These are phyloP conservation scores for Lactarius trivialis DNA, from an alignment of 768 basidiomycete species.

Conservation along the genomic window DNA sequence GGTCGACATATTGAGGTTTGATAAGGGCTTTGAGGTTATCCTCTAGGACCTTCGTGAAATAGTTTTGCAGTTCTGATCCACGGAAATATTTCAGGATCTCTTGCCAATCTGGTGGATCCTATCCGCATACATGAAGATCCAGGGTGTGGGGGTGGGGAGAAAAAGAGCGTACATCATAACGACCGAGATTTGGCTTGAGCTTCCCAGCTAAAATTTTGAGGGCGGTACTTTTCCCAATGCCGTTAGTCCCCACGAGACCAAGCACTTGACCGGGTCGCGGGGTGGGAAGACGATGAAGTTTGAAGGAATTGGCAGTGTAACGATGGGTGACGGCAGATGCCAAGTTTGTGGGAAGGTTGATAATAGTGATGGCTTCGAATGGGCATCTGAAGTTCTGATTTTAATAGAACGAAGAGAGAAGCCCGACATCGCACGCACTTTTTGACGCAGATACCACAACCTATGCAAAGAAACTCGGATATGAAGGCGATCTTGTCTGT, in stretches of 20 bases:
- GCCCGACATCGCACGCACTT: slow-evolving; percentile 53
- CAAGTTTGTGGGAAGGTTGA: slow-evolving; percentile 96
- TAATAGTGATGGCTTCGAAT: slow-evolving; percentile 98
- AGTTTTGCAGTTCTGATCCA: slow-evolving; percentile 97
- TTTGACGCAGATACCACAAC: slow-evolving; percentile 99
- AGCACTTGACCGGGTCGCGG: slow-evolving; percentile 96
- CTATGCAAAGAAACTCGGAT: slow-evolving; percentile 97
- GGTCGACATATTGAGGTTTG: slow-evolving; percentile 99
- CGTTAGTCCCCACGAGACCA: slow-evolving; percentile 98
- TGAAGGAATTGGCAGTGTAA: slow-evolving; percentile 98
- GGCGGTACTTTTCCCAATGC: slow-evolving; percentile 98
- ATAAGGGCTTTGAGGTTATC: slow-evolving; percentile 98
- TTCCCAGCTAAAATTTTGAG: slow-evolving; percentile 96
- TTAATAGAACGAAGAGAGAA: not conserved
- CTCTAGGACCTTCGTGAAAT: slow-evolving; percentile 98
- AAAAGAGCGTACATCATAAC: slow-evolving; percentile 69
- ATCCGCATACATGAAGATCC: slow-evolving; percentile 9
- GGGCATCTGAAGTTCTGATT: slow-evolving; percentile 62
- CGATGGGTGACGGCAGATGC: slow-evolving; percentile 96
- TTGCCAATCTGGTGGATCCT: slow-evolving; percentile 99
- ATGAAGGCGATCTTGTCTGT: slow-evolving; percentile 98
- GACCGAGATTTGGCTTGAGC: slow-evolving; percentile 94
- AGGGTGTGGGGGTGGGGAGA: not conserved
- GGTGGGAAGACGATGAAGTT: slow-evolving; percentile 94
- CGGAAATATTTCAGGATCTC: slow-evolving; percentile 98